Conservation (phyloP, 371 early-diverging fungal species). For the Apophysomyces elegans region DNA sequence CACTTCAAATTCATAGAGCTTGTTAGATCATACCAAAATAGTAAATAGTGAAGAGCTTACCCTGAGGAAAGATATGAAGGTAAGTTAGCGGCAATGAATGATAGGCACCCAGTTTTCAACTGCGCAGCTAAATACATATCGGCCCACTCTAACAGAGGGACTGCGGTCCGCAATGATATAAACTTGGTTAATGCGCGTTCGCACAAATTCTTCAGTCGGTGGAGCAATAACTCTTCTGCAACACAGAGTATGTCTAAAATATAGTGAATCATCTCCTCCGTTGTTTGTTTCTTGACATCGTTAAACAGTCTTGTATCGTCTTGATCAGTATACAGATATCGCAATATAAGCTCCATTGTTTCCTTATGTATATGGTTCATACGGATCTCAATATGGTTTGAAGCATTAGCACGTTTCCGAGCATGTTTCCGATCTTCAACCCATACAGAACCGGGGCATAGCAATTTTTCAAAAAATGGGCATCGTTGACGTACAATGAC, state of each 20-base stretch:
- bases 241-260: constrained; percentile 60
- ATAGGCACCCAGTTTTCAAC: constrained; percentile 60
- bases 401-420: neutral
- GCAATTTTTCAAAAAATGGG: constrained; percentile 65
- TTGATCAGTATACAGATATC: constrained; percentile 58
- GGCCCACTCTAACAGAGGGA: constrained; percentile 57
- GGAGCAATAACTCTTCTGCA: constrained; percentile 69
- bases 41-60: constrained; percentile 24
- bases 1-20: neutral
- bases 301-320: constrained; percentile 47
- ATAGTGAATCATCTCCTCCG: constrained; percentile 55
- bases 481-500: constrained; percentile 65
- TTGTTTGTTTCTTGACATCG: constrained; percentile 37
- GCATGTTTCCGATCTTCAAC: constrained; percentile 32
- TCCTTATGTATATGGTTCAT: constrained; percentile 54
- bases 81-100: constrained; percentile 66
- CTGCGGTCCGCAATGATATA: constrained; percentile 58
- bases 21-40: too few species aligned
- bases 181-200: constrained; percentile 52
- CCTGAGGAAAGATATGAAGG: constrained; percentile 59
- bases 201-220: constrained; percentile 59
- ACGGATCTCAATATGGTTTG: constrained; percentile 36
- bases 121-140: constrained; percentile 54
- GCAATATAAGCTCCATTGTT: constrained; percentile 51
- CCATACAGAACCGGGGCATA: constrained; percentile 62